Evolutionary conservation across 345 rosid genomes (phyloP).

Genomic region (Geranium brycei): DNA sequence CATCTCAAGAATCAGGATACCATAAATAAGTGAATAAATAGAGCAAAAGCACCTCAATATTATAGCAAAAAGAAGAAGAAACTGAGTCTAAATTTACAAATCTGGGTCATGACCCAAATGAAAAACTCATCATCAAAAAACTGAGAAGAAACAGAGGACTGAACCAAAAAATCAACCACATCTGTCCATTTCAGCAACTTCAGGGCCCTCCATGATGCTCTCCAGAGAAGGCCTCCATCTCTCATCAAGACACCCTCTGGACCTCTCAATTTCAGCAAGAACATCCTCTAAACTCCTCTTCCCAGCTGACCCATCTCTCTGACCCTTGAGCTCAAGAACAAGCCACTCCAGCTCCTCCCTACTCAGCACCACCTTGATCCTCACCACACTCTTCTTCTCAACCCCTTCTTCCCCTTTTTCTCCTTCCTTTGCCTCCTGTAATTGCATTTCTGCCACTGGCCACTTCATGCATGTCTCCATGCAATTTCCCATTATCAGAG

Average conservation of each 20-base stretch:
- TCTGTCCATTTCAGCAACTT: slow-evolving; percentile 20
- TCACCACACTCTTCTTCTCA: slow-evolving; percentile 15
- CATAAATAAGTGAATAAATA: no score
- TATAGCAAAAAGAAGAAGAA: no score
- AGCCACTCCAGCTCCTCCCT: slow-evolving; percentile 61
- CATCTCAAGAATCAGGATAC: no score
- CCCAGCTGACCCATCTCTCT: slow-evolving; percentile 11
- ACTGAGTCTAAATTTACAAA: no score
- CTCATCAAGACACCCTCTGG: slow-evolving; percentile 5
- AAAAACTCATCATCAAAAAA: no score
- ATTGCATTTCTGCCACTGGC: slow-evolving; percentile 4
- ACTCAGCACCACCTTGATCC: slow-evolving; percentile 67
- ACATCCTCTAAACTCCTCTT: slow-evolving; percentile 19
- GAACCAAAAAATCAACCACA: no score
- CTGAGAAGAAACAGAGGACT: no score
- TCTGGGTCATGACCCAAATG: no score
- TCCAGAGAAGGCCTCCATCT: slow-evolving; percentile 64
- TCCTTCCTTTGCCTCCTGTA: neutral
- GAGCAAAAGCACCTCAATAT: no score
- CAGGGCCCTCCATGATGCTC: slow-evolving; percentile 45
- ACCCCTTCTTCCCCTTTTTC: neutral
- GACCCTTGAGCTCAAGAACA: slow-evolving; percentile 25
- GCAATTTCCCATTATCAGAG: slow-evolving; percentile 37
- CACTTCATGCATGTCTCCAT: slow-evolving; percentile 9
- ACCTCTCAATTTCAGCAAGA: slow-evolving; percentile 32